These are phyloP conservation scores for Filosporella fistucella DNA, from an alignment of 495 filamentous ascomycete genomes.

Conservation along the genomic window DNA sequence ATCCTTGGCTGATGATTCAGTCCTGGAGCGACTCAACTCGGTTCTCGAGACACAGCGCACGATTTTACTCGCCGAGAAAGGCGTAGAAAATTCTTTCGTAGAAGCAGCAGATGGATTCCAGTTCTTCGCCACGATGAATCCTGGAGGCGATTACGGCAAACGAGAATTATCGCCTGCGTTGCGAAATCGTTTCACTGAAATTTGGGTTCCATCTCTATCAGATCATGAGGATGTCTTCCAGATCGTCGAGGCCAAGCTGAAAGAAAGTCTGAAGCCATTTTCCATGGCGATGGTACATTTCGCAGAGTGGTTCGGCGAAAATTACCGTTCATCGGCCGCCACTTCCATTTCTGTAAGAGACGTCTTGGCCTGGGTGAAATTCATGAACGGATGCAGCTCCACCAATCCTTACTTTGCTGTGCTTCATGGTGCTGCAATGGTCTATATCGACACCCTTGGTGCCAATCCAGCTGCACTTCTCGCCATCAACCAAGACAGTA, in stretches of 20 bases:
- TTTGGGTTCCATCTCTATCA: constrained; percentile 87
- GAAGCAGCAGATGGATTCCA: constrained; percentile 81
- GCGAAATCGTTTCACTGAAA: constrained; percentile 95
- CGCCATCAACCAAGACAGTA: constrained; percentile 54
- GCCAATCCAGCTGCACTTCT: constrained; percentile 88
- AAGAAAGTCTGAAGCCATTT: constrained; percentile 37
- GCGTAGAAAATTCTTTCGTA: constrained; percentile 72
- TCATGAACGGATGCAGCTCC: constrained; percentile 63
- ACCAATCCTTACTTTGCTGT: constrained; percentile 53
- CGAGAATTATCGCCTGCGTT: constrained; percentile 93
- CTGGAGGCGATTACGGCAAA: constrained; percentile 97
- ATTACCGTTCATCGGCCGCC: constrained; percentile 65
- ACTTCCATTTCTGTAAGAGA: constrained; percentile 84
- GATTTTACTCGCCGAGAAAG: constrained; percentile 91
- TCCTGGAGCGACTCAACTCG: constrained; percentile 93
- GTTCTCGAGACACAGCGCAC: constrained; percentile 88
- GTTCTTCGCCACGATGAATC: constrained; percentile 98
- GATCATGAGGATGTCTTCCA: constrained; percentile 81
- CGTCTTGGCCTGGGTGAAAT: constrained; percentile 88
- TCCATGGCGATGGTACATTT: constrained; percentile 73
- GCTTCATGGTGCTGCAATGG: constrained; percentile 87
- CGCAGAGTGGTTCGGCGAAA: constrained; percentile 84
- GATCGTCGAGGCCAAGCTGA: constrained; percentile 75
- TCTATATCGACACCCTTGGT: constrained; percentile 91
- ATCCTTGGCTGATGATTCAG: constrained; percentile 95